Conservation (phyloP, 345 rosid species). For the Moricandia arvensis region DNA sequence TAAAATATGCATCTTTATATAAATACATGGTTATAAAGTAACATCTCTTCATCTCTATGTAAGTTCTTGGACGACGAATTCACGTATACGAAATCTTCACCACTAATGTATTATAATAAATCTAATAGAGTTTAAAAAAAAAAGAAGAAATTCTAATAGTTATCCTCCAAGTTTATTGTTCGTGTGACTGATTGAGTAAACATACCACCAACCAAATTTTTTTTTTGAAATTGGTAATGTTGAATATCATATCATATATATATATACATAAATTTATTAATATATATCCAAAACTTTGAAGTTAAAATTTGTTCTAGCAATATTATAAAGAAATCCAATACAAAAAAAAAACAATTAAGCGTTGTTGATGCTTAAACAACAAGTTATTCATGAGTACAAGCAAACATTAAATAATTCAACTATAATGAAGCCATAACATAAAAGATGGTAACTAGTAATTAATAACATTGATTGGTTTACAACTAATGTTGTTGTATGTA, state of each 20-base stretch:
- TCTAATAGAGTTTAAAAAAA: not conserved
- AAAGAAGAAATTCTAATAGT: not conserved
- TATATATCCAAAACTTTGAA: not conserved
- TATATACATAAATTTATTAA: not conserved
- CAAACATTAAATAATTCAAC: conserved; percentile 13
- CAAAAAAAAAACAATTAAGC: not conserved
- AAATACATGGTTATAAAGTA: not conserved
- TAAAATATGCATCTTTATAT: not conserved
- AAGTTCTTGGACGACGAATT: conserved; percentile 2
- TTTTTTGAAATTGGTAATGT: not conserved
- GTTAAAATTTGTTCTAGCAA: not conserved
- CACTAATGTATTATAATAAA: not conserved
- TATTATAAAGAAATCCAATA: not conserved
- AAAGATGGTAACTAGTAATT: conserved; percentile 11
- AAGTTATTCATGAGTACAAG: conserved; percentile 25
- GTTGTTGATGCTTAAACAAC: conserved; percentile 21
- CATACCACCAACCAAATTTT: not conserved
- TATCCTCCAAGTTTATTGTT: not conserved
- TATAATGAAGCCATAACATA: not conserved
- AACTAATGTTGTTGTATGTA: conserved; percentile 27
- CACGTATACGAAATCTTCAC: not conserved
- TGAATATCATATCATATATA: not conserved
- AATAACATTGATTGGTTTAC: not conserved
- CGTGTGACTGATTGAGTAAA: not conserved
- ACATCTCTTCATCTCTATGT: not conserved